A percentile compares a stretch with the other conserved stretches of the same genome.
phyloP scores from a whole-genome alignment of 768 basidiomycete species.

The Amanita pseudoporphyria region DNA sequence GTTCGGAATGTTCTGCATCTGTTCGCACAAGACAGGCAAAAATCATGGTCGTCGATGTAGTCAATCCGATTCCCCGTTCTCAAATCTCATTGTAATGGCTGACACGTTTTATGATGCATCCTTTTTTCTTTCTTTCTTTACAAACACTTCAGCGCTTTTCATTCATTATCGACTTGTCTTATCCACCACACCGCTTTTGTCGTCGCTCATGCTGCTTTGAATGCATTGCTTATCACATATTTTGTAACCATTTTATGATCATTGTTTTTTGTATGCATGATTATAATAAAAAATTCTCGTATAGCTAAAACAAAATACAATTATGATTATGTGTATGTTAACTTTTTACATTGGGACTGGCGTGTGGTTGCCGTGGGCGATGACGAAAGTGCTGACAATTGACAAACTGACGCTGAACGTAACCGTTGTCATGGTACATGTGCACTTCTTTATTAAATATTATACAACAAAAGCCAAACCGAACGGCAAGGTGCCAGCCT shows the following conservation, averaged over 20 bases:
- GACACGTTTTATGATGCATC: background rate
- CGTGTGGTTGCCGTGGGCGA: background rate
- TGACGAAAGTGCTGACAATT: no score
- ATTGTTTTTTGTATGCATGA: background rate
- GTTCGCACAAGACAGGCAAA: constrained; percentile 2
- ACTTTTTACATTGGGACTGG: background rate
- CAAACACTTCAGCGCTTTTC: constrained; percentile 1
- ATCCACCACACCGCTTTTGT: constrained; percentile 1
- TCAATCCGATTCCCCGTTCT: constrained; percentile 5
- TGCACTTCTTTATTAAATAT: background rate
- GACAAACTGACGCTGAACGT: no score
- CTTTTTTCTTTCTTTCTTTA: background rate
- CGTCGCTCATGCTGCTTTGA: constrained; percentile 6
- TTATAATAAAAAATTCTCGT: background rate
- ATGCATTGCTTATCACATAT: constrained; percentile 2
- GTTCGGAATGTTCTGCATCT: constrained; percentile 1
- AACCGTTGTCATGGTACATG: background rate
- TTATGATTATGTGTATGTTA: background rate
- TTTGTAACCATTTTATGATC: background rate
- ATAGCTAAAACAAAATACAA: background rate
- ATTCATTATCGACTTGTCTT: background rate
- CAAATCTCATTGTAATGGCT: constrained; percentile 5
- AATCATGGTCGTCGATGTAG: constrained; percentile 1
- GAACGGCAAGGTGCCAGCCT: constrained; percentile 1
- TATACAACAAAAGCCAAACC: background rate